phyloP scores from a whole-genome alignment of 345 rosid genomes.

The Eucalyptus polybractea region DNA sequence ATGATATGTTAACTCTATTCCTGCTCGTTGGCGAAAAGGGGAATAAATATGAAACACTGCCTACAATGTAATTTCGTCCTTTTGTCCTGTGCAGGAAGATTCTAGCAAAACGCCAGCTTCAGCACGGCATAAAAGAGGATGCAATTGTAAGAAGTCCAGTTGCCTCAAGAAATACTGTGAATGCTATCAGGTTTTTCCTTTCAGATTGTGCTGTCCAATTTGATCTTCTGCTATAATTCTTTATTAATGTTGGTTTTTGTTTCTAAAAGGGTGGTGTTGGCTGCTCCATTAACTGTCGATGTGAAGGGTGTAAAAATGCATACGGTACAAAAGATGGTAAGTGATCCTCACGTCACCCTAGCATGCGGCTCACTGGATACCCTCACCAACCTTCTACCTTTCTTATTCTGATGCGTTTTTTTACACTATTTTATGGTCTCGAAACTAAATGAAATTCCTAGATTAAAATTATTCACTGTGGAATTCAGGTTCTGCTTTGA shows the following conservation, averaged over 20 bases:
- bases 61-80: background rate
- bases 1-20: background rate
- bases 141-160: slow-evolving; percentile 98
- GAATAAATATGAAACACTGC: background rate
- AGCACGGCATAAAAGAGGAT: slow-evolving; percentile 98
- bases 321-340: slow-evolving; percentile 91
- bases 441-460: background rate
- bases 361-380: background rate
- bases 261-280: slow-evolving; percentile 80
- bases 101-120: slow-evolving; percentile 88
- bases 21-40: background rate
- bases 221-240: background rate
- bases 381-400: background rate
- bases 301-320: slow-evolving; percentile 95
- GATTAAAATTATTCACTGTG: background rate
- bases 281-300: slow-evolving; percentile 90
- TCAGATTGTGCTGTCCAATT: background rate
- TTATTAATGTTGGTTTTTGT: background rate
- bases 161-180: slow-evolving; percentile 98
- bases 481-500: slow-evolving; percentile 40
- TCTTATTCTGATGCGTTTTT: background rate
- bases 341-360: background rate
- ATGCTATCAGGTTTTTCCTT: slow-evolving; percentile 72
- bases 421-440: background rate
- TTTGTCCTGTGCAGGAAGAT: slow-evolving; percentile 51